Conservation (phyloP, 2,329 filamentous ascomycete genomes). For the Aspergillus fructus region DNA sequence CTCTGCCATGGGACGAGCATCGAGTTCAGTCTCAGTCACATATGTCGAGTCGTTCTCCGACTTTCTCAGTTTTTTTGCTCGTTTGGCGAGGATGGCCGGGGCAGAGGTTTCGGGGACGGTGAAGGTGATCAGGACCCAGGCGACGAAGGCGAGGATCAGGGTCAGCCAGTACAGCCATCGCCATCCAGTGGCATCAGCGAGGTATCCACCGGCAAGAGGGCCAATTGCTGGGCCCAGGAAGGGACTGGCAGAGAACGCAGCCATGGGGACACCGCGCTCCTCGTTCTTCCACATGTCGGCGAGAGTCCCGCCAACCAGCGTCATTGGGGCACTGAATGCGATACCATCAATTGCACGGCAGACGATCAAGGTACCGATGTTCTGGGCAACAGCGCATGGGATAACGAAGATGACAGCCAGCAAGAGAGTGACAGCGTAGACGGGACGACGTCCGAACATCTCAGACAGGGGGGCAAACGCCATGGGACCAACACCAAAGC, state of each 20-base stretch:
- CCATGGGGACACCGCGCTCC: conserved; percentile 83
- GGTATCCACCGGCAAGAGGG: conserved; percentile 73
- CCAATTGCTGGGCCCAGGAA: conserved; percentile 79
- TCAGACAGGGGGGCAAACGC: conserved; percentile 76
- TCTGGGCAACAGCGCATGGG: conserved; percentile 73
- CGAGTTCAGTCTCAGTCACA: conserved; percentile 79
- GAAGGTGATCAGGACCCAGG: conserved; percentile 76
- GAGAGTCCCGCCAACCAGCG: conserved; percentile 76
- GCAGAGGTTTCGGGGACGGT: conserved; percentile 91
- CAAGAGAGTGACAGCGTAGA: conserved; percentile 68
- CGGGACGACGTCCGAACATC: conserved; percentile 67
- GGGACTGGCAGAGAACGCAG: conserved; percentile 77
- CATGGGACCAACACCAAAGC: conserved; percentile 81
- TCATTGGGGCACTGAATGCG: conserved; percentile 83
- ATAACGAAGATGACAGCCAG: conserved; percentile 77
- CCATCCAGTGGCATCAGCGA: conserved; percentile 70
- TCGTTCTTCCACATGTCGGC: conserved; percentile 83
- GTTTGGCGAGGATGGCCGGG: conserved; percentile 68
- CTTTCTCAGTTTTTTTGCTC: conserved; percentile 71
- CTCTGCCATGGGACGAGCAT: conserved; percentile 67
- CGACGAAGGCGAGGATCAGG: conserved; percentile 68
- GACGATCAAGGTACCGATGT: conserved; percentile 73
- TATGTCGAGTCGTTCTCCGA: conserved; percentile 65
- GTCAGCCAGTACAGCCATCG: conserved; percentile 87
- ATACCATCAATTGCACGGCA: conserved; percentile 78